phyloP scores from a whole-genome alignment of 495 filamentous ascomycete species.

The Aspergillus cavernicola region DNA sequence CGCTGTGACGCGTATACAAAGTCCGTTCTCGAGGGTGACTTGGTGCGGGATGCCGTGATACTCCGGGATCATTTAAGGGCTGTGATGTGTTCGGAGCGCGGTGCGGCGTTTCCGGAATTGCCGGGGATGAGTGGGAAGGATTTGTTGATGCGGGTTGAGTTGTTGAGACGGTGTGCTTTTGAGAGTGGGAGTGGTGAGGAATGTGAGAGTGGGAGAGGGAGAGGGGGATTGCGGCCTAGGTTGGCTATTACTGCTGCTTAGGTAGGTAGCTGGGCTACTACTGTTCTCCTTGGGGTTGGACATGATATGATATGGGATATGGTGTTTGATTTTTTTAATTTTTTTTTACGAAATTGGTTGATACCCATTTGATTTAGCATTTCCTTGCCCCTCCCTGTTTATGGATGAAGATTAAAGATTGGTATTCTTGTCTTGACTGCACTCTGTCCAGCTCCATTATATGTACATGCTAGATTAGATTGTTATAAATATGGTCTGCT shows the following conservation, averaged over 20 bases:
- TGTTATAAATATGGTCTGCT: too few species aligned
- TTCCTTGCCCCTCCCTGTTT: background rate
- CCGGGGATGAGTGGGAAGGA: background rate
- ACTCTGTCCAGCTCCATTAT: too few species aligned
- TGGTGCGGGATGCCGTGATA: slow-evolving; percentile 27
- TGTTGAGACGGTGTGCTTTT: background rate
- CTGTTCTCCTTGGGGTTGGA: background rate
- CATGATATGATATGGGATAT: background rate
- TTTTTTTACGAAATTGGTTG: background rate
- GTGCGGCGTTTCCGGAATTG: background rate
- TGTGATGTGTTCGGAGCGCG: slow-evolving; percentile 22
- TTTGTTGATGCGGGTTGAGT: background rate
- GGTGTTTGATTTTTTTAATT: background rate
- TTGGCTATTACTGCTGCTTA: slow-evolving; percentile 20
- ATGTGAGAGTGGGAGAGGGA: background rate
- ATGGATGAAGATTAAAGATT: too few species aligned
- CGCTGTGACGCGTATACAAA: slow-evolving; percentile 31
- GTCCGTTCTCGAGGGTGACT: slow-evolving; percentile 26
- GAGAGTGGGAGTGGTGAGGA: background rate
- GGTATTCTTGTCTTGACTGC: too few species aligned
- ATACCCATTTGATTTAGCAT: background rate
- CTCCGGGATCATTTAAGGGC: slow-evolving; percentile 28
- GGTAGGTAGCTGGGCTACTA: background rate
- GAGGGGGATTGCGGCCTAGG: slow-evolving; percentile 10
- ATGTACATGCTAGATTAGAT: too few species aligned